Evolutionary conservation across 106 monocot species (phyloP), one percentile per base, ranked within the genome.

Genomic region (Acorus calamus): DNA sequence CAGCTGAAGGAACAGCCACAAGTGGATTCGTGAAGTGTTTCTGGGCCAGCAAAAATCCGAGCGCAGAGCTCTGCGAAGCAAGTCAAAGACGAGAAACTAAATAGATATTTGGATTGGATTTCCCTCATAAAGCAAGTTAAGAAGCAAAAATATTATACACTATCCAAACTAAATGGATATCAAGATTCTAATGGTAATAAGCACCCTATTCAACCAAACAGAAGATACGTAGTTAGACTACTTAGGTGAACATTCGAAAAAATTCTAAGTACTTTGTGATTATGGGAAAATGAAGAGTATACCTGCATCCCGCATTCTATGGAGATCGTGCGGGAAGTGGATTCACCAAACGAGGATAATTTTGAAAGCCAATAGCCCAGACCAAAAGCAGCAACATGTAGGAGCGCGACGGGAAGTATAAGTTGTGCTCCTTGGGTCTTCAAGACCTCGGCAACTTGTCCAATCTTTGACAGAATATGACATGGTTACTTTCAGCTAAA

Each of bases 11-110:
- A 67, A 91, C 94, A n/a, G 94, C 87, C 14, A 96, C 94, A 50
- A 96, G 87, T 69, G 90, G 94, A 80, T 96, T 87, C n/a, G 84
- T 96, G 80, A 96, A 96, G 72, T 96, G 94, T 66, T 84, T 96
- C 61, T 96, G 74, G 3, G 74, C 74, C 8, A 74, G 74, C 49
- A 74, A 53, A 55, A 74, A 74, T 54, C 74, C 74, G 57, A 96
- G 89, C 44, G 94, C 94, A 66, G 94, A 96, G 55, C 94, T 96
- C 94, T 96, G 82, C 14, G 55, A 52, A 49, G 67, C 62, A 53
- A 42, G n/a, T 5, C 8, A 50, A 57, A 11, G 28, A 28, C 28
- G 7, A 58, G n/a, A 28, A 28, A 28, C 28, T 28, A 28, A 28
- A 28, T 28, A 28, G 28, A 28, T 28, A 28, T 28, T 28, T 28